These are phyloP conservation scores for Dissoconium aciculare DNA, from an alignment of 2,329 filamentous ascomycete genomes.

Conservation along the genomic window DNA sequence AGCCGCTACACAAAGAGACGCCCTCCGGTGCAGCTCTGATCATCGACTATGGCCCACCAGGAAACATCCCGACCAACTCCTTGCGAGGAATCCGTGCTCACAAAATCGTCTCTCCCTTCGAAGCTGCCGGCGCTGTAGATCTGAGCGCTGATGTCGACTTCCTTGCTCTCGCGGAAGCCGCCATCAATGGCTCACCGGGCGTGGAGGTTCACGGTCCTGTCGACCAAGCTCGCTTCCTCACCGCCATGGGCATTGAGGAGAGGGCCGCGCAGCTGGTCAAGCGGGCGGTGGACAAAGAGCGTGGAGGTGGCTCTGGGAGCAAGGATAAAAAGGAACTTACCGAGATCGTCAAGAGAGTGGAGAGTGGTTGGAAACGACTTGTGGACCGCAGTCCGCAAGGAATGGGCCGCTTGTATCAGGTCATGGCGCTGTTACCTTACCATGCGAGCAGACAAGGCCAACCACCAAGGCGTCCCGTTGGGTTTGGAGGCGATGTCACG, in stretches of 20 bases:
- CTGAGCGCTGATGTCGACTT: slow-evolving; percentile 92
- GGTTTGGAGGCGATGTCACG: slow-evolving; percentile 60
- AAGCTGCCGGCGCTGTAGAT: slow-evolving; percentile 67
- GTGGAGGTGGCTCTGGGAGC: slow-evolving; percentile 21
- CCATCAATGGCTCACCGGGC: slow-evolving; percentile 56
- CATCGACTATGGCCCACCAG: slow-evolving; percentile 76
- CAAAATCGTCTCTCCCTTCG: slow-evolving; percentile 61
- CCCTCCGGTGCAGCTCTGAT: slow-evolving; percentile 83
- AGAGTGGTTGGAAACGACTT: slow-evolving; percentile 63
- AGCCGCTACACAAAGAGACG: slow-evolving; percentile 36
- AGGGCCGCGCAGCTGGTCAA: slow-evolving; percentile 53
- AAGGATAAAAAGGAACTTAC: slow-evolving; percentile 22
- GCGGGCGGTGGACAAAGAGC: slow-evolving; percentile 23
- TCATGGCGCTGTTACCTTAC: slow-evolving; percentile 67
- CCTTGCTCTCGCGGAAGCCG: slow-evolving; percentile 66
- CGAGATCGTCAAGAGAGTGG: slow-evolving; percentile 45
- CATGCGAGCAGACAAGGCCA: slow-evolving; percentile 41
- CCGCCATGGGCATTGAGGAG: slow-evolving; percentile 67
- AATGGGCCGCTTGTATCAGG: slow-evolving; percentile 94
- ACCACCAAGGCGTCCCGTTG: slow-evolving; percentile 62
- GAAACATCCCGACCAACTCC: slow-evolving; percentile 72
- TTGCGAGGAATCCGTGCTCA: slow-evolving; percentile 78
- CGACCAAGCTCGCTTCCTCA: slow-evolving; percentile 67
- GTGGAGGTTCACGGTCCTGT: slow-evolving; percentile 90
- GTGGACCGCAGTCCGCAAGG: slow-evolving; percentile 69